A percentile compares a stretch with the other conserved stretches of the same genome.
These are phyloP conservation scores for Geranium incanum DNA, from an alignment of 441 rosid genomes.

Conservation along the genomic window DNA sequence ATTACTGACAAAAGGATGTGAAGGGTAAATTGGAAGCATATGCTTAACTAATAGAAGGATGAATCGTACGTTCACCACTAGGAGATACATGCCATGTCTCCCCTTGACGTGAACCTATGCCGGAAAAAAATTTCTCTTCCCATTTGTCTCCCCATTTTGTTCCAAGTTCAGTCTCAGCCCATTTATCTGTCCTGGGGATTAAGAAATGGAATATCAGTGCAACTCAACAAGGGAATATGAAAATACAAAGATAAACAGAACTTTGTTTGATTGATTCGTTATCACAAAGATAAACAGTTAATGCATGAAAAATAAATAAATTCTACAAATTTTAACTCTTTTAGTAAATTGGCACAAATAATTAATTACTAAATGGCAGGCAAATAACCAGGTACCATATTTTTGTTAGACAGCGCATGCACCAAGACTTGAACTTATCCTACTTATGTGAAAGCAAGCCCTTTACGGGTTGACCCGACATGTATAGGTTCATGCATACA, in stretches of 20 bases:
- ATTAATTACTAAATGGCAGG: neutral
- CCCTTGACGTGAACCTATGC: conserved; percentile 95
- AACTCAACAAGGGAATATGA: conserved; percentile 6
- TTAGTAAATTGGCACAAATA: no score
- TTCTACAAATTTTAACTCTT: neutral
- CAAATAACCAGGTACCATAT: no score
- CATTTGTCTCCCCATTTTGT: conserved; percentile 99
- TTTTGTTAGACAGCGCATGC: no score
- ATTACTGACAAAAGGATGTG: neutral
- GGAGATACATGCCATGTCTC: conserved; percentile 99
- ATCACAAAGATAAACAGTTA: conserved; percentile 9
- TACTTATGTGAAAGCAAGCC: no score
- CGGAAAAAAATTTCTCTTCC: conserved; percentile 95
- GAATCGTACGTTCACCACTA: conserved; percentile 54
- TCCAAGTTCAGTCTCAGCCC: conserved; percentile 98
- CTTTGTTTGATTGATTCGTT: neutral
- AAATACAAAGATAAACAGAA: conserved; percentile 9
- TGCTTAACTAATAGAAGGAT: neutral
- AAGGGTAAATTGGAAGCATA: neutral
- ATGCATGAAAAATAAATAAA: neutral
- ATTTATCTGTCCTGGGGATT: conserved; percentile 92
- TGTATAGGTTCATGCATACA: no score
- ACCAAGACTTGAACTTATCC: no score
- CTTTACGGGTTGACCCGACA: no score
- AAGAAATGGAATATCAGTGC: conserved; percentile 16